Conservation (phyloP, 2,329 filamentous ascomycete species). For the Arthrobotrys pseudoclavata region DNA sequence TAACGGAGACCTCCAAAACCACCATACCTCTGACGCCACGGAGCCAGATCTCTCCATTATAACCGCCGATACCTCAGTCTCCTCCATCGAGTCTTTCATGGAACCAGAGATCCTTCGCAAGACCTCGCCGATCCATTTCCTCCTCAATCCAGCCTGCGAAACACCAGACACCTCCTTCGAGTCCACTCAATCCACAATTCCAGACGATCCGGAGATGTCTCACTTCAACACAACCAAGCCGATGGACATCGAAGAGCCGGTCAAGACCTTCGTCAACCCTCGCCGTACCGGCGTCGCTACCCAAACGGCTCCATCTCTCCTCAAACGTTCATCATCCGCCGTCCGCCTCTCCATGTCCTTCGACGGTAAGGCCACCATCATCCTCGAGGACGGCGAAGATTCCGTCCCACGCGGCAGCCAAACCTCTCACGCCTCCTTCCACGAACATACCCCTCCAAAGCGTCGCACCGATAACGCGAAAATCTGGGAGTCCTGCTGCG, state of each 20-base stretch:
- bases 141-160: conserved; percentile 39
- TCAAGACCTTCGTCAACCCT: conserved; percentile 52
- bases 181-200: conserved; percentile 49
- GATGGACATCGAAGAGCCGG: conserved; percentile 40
- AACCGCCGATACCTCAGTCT: conserved; percentile 20
- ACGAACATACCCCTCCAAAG: conserved; percentile 52
- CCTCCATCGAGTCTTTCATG: conserved; percentile 27
- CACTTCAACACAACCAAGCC: conserved; percentile 38
- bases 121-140: conserved; percentile 57
- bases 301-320: conserved; percentile 59
- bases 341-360: conserved; percentile 63
- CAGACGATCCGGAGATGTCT: conserved; percentile 51
- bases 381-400: conserved; percentile 61
- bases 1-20: conserved; percentile 1
- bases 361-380: conserved; percentile 63
- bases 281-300: conserved; percentile 38
- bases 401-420: conserved; percentile 36
- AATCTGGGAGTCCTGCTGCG: conserved; percentile 63
- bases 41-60: conserved; percentile 37
- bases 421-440: conserved; percentile 44
- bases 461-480: conserved; percentile 62
- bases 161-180: conserved; percentile 45
- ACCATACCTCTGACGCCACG: conserved; percentile 43
- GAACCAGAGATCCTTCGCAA: conserved; percentile 42
- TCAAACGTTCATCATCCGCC: conserved; percentile 61